Conservation (phyloP, 2,329 filamentous ascomycete species). For the Alternaria gaisen region DNA sequence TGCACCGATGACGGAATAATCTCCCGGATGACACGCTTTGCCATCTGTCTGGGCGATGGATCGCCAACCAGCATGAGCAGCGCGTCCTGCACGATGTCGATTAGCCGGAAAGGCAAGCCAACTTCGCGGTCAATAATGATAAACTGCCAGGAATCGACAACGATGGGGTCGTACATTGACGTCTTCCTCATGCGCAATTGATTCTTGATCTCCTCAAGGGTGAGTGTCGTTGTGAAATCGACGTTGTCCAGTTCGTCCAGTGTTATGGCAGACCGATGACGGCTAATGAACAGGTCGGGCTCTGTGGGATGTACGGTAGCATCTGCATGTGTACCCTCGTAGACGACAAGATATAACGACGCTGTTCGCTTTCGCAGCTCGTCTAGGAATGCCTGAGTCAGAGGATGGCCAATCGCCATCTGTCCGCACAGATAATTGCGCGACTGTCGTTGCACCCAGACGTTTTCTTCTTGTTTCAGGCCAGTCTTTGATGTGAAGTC, state of each 20-base stretch:
- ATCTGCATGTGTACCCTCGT: slow-evolving; percentile 38
- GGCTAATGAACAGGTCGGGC: slow-evolving; percentile 36
- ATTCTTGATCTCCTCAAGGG: slow-evolving; percentile 44
- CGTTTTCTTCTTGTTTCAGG: too few relatives aligned
- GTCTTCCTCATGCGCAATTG: slow-evolving; percentile 33
- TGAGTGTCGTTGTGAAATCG: too few relatives aligned
- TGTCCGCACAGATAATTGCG: slow-evolving; percentile 42
- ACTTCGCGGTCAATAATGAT: slow-evolving; percentile 42
- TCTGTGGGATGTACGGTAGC: slow-evolving; percentile 38
- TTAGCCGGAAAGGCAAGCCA: slow-evolving; percentile 34
- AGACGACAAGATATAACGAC: slow-evolving; percentile 34
- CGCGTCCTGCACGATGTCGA: slow-evolving; percentile 43
- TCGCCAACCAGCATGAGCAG: too few relatives aligned
- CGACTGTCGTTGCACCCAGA: slow-evolving; percentile 27
- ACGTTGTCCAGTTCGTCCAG: too few relatives aligned
- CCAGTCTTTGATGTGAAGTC: too few relatives aligned
- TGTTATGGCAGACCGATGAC: slow-evolving; percentile 25
- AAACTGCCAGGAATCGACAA: slow-evolving; percentile 45
- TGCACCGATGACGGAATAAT: slow-evolving; percentile 35
- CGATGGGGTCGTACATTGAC: slow-evolving; percentile 42
- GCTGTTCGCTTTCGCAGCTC: slow-evolving; percentile 33
- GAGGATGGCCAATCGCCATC: slow-evolving; percentile 38
- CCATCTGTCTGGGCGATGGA: slow-evolving; percentile 30
- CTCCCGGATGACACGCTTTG: slow-evolving; percentile 35
- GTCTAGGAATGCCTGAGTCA: slow-evolving; percentile 31